Evolutionary conservation across 1,139 yeast genomes (phyloP), one percentile per base, ranked within the genome.

Genomic region (Entelexis sorbosivorans): DNA sequence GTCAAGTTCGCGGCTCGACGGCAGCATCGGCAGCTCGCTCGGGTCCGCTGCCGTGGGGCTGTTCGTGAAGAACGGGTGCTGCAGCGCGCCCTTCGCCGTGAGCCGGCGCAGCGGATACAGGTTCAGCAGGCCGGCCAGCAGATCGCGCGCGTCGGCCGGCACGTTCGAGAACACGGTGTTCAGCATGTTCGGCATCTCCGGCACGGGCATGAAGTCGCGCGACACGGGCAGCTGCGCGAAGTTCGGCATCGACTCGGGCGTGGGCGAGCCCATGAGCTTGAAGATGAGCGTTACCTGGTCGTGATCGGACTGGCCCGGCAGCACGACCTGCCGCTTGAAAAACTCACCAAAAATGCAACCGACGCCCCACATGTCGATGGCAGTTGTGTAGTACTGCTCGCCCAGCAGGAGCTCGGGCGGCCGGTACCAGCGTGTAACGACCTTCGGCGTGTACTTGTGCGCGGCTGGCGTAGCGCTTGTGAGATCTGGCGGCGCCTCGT

Each of bases 331-430:
- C 53, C 79, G 76, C 38, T 79, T 78, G 68, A 85, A 91, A 62
- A 89, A 73, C 66, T 93, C 99, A 0, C 88, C 98, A 66, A 93
- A 81, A 0, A 93, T 94, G 69, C 98, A 93, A 2, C 98, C 98
- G 13, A 86, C 78, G 0, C 97, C 97, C 98, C 98, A 91, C 68
- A 91, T 75, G 67, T 91, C 96, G 19, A 91, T 89, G 0, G 97
- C 94, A 0, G 96, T 85, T 2, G 97, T 88, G 63, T 91, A 91
- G 54, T 76, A 73, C 56, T 83, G 73, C 60, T 88, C 95, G 1
- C 96, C 96, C 50, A 91, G 68, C 24, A 91, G 74, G 22, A 91
- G 73, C 65, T 91, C 96, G 0, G 97, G 98, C 0, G 98, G 94
- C 53, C 99, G 73, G 66, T 93, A 91, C 98, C 98, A 91, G 60